Evolutionary conservation across 2,329 filamentous ascomycete genomes (phyloP).

Genomic region (Lachnellula occidentalis): DNA sequence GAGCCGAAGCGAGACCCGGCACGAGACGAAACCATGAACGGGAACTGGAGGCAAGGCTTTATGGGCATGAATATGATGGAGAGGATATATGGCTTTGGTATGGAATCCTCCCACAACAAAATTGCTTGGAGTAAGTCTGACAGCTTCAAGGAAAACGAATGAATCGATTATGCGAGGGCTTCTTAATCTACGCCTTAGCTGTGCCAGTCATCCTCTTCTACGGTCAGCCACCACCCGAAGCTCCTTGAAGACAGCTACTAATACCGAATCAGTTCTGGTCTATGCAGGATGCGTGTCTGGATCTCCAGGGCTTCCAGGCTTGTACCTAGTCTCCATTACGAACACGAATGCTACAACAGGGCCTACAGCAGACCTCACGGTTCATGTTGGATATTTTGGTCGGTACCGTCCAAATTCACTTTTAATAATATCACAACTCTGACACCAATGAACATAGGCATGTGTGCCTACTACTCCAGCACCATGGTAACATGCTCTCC

Average conservation of each 20-base stretch:
- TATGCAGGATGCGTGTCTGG: neutral
- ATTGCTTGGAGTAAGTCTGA: neutral
- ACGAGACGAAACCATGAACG: neutral
- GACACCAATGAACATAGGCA: neutral
- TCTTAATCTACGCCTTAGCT: neutral
- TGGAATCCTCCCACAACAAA: neutral
- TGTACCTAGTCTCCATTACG: neutral
- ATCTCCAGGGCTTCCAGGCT: neutral
- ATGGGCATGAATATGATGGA: neutral
- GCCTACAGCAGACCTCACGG: neutral
- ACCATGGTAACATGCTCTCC: neutral
- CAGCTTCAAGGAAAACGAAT: neutral
- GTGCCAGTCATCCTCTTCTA: neutral
- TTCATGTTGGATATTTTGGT: neutral
- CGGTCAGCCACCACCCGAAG: neutral
- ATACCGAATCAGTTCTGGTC: neutral
- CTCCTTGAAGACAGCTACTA: neutral
- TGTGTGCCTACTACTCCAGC: neutral
- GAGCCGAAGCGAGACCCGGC: neutral
- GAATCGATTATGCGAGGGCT: neutral
- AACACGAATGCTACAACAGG: neutral
- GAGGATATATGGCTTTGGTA: neutral
- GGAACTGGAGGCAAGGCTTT: neutral
- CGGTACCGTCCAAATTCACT: neutral
- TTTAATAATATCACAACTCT: neutral